Evolutionary conservation across 2,329 filamentous ascomycete genomes (phyloP).

Genomic region (Dothiorella sarmentorum): DNA sequence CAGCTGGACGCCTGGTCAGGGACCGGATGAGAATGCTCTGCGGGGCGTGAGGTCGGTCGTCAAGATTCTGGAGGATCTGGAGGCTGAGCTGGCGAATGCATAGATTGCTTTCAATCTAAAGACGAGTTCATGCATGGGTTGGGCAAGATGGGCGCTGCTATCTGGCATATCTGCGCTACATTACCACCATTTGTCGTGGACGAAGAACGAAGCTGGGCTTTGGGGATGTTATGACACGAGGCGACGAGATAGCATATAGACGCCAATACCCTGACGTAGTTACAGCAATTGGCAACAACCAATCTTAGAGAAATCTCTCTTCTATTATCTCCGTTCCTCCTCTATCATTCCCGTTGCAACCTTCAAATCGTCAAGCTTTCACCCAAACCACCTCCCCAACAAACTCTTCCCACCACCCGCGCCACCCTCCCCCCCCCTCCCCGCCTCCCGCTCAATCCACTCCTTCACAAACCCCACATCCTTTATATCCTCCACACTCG

Average conservation of each 20-base stretch:
- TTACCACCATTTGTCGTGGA: not conserved
- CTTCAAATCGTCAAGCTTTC: no score
- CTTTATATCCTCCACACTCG: slow-evolving; percentile 44
- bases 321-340: not conserved
- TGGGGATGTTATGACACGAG: not conserved
- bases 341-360: not conserved
- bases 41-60: slow-evolving; percentile 69
- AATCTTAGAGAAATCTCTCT: no score
- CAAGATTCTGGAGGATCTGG: slow-evolving; percentile 66
- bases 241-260: not conserved
- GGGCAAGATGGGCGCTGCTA: not conserved
- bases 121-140: not conserved
- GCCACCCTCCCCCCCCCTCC: slow-evolving; percentile 50
- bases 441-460: slow-evolving; percentile 49
- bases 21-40: slow-evolving; percentile 81
- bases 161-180: not conserved
- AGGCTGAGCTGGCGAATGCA: slow-evolving; percentile 30
- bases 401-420: slow-evolving; percentile 20
- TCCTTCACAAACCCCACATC: slow-evolving; percentile 41
- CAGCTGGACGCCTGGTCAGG: slow-evolving; percentile 72
- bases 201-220: not conserved
- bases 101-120: not conserved
- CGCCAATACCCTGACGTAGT: not conserved
- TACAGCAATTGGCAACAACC: not conserved
- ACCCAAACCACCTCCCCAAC: slow-evolving; percentile 15